Percentiles rank a stretch among this genome's conserved stretches.
These are phyloP conservation scores for Actinomortierella wolfii DNA, from an alignment of 371 early-diverging fungal genomes.

Conservation along the genomic window DNA sequence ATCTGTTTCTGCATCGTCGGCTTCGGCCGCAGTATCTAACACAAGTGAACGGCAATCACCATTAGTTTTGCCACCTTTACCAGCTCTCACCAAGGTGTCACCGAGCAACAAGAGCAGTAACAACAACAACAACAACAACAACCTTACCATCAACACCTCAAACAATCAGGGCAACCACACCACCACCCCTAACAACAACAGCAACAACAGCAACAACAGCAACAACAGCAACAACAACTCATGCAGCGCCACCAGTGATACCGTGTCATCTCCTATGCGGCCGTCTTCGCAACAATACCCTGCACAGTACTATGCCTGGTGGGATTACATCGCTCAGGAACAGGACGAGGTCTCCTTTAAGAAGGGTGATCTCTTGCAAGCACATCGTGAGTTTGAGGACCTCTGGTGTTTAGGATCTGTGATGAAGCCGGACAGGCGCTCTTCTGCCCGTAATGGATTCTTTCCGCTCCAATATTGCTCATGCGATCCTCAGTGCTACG, in stretches of 20 bases:
- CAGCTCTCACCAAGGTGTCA: too few relatives aligned
- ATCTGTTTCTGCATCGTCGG: too few relatives aligned
- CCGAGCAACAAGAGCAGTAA: not conserved
- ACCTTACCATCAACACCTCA: too few relatives aligned
- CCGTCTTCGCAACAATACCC: conserved; percentile 39
- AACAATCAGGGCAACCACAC: not conserved
- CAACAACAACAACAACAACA: conserved; percentile 8
- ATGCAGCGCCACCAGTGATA: conserved; percentile 6
- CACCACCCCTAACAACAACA: not conserved
- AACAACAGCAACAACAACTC: not conserved
- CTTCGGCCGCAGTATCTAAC: too few relatives aligned
- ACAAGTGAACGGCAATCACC: too few relatives aligned
- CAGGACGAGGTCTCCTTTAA: conserved; percentile 44
- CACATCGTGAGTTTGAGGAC: conserved; percentile 41
- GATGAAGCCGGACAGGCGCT: conserved; percentile 34
- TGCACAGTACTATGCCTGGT: conserved; percentile 43
- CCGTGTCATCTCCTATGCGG: conserved; percentile 21
- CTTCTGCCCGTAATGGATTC: conserved; percentile 39
- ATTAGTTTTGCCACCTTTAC: too few relatives aligned
- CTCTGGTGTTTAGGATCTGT: conserved; percentile 40
- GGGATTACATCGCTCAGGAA: conserved; percentile 43
- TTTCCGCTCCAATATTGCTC: conserved; percentile 43
- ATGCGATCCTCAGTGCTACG: conserved; percentile 34
- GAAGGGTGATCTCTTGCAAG: conserved; percentile 37
- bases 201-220: not conserved